A percentile compares a stretch with the other conserved stretches of the same genome.
Conservation (phyloP, 75 land plant genomes). For the Adiantum capillusveneris region DNA sequence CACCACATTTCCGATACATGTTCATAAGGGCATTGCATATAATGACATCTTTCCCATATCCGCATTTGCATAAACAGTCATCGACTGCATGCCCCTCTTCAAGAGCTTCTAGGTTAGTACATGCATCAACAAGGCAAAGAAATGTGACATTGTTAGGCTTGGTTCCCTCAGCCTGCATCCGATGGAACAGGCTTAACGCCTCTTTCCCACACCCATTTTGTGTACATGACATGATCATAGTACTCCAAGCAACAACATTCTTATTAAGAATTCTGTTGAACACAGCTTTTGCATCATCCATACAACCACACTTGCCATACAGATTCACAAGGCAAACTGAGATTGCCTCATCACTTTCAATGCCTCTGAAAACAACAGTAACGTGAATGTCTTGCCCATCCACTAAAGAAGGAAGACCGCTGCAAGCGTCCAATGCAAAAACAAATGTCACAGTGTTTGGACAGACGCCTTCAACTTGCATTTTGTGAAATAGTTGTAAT, state of each 20-base stretch:
- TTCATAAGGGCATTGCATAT: slow-evolving; percentile 23
- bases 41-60: slow-evolving; percentile 4
- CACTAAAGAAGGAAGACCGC: slow-evolving; percentile 16
- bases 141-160: slow-evolving; percentile 49
- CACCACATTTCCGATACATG: slow-evolving; percentile 40
- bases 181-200: slow-evolving; percentile 28
- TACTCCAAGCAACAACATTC: slow-evolving; percentile 60
- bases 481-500: slow-evolving; percentile 23
- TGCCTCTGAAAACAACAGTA: slow-evolving; percentile 33
- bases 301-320: slow-evolving; percentile 37
- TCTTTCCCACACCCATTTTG: slow-evolving; percentile 35
- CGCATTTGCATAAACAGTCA: background rate
- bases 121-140: slow-evolving; percentile 43
- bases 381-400: slow-evolving; percentile 38
- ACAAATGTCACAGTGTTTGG: slow-evolving; percentile 50
- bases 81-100: slow-evolving; percentile 13
- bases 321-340: slow-evolving; percentile 48
- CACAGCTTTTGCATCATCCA: slow-evolving; percentile 28
- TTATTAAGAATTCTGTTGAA: slow-evolving; percentile 36
- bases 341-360: slow-evolving; percentile 25
- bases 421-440: slow-evolving; percentile 42
- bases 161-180: slow-evolving; percentile 31
- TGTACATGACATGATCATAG: slow-evolving; percentile 55
- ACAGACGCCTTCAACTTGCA: slow-evolving; percentile 22
- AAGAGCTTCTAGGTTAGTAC: slow-evolving; percentile 30